Conservation (phyloP, 305 asterid species). For the Ilex paraguariensis region DNA sequence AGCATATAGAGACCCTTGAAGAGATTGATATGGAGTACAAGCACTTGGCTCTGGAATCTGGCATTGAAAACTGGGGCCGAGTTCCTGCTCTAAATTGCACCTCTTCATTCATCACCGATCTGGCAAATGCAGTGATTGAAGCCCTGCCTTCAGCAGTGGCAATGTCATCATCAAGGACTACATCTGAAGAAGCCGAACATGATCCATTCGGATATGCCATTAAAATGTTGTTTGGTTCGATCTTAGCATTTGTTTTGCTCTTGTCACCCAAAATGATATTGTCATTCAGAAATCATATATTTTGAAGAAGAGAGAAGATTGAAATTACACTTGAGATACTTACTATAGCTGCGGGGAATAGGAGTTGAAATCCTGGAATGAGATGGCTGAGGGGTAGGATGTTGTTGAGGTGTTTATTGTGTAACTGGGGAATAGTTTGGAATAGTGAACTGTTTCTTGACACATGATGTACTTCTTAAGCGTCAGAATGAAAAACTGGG, state of each 20-base stretch:
- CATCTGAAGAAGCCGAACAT: conserved; percentile 33
- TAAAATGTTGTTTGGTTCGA: conserved; percentile 62
- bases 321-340: not conserved
- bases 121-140: conserved; percentile 89
- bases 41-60: conserved; percentile 80
- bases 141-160: conserved; percentile 78
- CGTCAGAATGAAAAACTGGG: too few relatives aligned
- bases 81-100: conserved; percentile 96
- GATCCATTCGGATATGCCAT: conserved; percentile 36
- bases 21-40: conserved; percentile 96
- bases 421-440: too few relatives aligned
- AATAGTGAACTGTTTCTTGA: too few relatives aligned
- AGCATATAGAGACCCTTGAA: conserved; percentile 97
- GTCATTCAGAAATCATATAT: conserved; percentile 38
- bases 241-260: conserved; percentile 64
- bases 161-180: conserved; percentile 32
- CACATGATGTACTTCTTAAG: too few relatives aligned
- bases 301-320: conserved; percentile 10
- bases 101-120: conserved; percentile 68
- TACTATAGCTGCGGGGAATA: not conserved
- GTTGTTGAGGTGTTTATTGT: too few relatives aligned
- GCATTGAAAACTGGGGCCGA: conserved; percentile 88
- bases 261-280: conserved; percentile 39
- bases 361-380: too few relatives aligned
- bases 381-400: too few relatives aligned